phyloP scores from a whole-genome alignment of 208 protist genomes.

The Trypanosoma vivax region DNA sequence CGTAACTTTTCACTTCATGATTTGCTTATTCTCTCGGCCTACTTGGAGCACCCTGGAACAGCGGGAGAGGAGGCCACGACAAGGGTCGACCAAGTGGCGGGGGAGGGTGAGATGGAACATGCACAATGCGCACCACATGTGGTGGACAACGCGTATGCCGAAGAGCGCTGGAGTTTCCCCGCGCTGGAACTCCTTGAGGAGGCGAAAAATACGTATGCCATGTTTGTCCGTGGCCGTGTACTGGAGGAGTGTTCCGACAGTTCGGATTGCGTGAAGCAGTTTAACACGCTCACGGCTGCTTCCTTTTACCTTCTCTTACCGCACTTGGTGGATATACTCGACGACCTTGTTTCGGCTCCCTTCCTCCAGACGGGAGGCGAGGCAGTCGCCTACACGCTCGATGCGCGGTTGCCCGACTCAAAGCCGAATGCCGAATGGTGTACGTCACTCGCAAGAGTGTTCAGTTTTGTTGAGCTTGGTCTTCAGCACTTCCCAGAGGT shows the following conservation, averaged over 20 bases:
- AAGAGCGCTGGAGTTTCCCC: neutral
- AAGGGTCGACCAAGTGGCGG: neutral
- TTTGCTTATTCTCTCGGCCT: constrained; percentile 19
- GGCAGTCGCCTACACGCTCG: neutral
- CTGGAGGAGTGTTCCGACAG: constrained; percentile 7
- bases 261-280: constrained; percentile 16
- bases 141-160: too few species aligned
- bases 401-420: neutral
- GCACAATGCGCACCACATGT: neutral
- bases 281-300: constrained; percentile 18
- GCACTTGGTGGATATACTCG: constrained; percentile 10
- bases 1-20: constrained; percentile 33
- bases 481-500: constrained; percentile 20
- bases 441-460: constrained; percentile 3
- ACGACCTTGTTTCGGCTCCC: neutral
- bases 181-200: neutral
- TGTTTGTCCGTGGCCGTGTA: constrained; percentile 17
- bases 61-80: neutral
- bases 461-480: constrained; percentile 19
- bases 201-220: constrained; percentile 7
- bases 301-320: constrained; percentile 22
- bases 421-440: neutral
- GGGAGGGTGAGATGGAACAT: neutral
- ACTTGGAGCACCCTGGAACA: neutral
- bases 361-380: neutral